These are phyloP conservation scores for Nitzschia sp. DNA, from an alignment of 108 stramenopile species.

Conservation along the genomic window DNA sequence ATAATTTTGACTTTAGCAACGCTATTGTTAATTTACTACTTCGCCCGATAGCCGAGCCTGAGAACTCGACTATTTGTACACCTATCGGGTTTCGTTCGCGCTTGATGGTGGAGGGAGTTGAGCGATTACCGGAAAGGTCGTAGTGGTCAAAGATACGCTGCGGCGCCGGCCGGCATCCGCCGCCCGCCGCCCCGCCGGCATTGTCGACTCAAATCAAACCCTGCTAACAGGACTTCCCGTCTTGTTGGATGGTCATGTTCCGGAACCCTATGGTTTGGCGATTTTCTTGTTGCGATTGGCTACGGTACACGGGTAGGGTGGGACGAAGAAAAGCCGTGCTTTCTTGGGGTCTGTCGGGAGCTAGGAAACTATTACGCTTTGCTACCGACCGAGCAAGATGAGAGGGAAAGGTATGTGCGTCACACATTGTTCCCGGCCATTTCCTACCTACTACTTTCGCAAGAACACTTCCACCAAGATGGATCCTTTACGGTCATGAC, in stretches of 20 bases:
- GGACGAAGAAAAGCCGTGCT: conserved; percentile 47
- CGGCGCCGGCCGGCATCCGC: too few relatives aligned
- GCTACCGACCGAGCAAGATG: conserved; percentile 24
- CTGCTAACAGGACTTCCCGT: conserved; percentile 72
- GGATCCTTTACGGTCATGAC: conserved; percentile 59
- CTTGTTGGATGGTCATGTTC: conserved; percentile 71
- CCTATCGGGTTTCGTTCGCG: too few relatives aligned
- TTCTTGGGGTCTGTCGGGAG: conserved; percentile 77
- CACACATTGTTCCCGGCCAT: conserved; percentile 84
- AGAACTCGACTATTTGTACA: too few relatives aligned
- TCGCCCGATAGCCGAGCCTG: too few relatives aligned
- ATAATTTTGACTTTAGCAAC: too few relatives aligned
- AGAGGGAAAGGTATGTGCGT: conserved; percentile 41
- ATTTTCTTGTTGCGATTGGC: conserved; percentile 57
- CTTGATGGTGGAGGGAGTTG: too few relatives aligned
- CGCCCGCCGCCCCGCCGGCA: too few relatives aligned
- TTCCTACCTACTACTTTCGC: conserved; percentile 64
- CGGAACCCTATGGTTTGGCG: conserved; percentile 72
- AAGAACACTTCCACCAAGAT: conserved; percentile 44
- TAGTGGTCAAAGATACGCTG: too few relatives aligned
- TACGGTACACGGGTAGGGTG: background rate
- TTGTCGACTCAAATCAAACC: too few relatives aligned
- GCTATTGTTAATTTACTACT: too few relatives aligned
- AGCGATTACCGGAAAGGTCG: too few relatives aligned
- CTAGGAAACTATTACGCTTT: conserved; percentile 69